Evolutionary conservation across 345 rosid genomes (phyloP), one percentile per base, ranked within the genome.

Genomic region (Cardamine occulta): DNA sequence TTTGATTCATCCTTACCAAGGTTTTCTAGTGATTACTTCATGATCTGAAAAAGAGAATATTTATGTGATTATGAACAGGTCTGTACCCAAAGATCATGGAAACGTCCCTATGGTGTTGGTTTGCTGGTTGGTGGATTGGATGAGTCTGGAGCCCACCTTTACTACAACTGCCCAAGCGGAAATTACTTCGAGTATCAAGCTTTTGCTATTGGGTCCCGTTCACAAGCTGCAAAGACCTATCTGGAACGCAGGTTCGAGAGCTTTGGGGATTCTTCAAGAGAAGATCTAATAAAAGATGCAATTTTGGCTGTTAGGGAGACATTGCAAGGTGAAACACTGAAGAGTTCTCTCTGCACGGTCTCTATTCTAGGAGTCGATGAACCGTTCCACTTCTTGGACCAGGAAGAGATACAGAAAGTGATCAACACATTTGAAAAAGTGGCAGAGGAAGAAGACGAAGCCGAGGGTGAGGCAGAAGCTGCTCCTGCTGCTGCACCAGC

Each of bases 31-130:
- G 49, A 70, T 31, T 31, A 17, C 32, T 17, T 24, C 32, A 17
- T 66, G 61, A 37, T 45, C 64, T 51, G 23, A 65, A 53, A 44
- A 15, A 39, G 14, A 19, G 28, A 61, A n/a, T 70, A 17, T 28
- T 49, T 66, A 18, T 77, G n/a, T 74, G 52, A 51, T 73, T 70
- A 4, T 63, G 72, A 56, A 76, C 91, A 95, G 99, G 98, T 95
- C 24, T 95, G 99, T 81, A 95, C 99, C 74, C 99, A 95, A 54
- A 88, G 98, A 40, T 95, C 98, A 44, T 95, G 99, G 99, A 95
- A 95, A 81, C 85, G 99, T 1, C 99, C 99, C 9, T 95, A 85
- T 67, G 99, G 99, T 6, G 99, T 95, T 68, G 99, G 99, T 58
- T 80, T 95, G 73, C 83, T 95, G 72, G 97, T 95, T 15, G 98